Percentiles rank a stretch among this genome's conserved stretches.
Evolutionary conservation across 2,329 filamentous ascomycete genomes (phyloP).

Genomic region (Pestalotiopsis sp.): DNA sequence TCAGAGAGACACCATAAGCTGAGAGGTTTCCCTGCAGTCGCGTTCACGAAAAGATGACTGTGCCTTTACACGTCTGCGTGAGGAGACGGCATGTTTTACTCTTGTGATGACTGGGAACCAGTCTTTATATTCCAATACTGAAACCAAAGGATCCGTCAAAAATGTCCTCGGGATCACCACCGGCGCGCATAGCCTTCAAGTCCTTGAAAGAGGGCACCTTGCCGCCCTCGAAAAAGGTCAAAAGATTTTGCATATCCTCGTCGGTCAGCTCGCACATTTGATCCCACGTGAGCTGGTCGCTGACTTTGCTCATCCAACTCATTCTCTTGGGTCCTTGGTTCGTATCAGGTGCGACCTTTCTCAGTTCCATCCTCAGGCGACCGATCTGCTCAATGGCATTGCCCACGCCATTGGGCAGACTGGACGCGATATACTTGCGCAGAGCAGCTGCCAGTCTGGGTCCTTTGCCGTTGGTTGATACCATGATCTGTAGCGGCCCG

Average conservation of each 20-base stretch:
- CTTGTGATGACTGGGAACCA: neutral
- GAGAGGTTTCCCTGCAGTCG: no score
- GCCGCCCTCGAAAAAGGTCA: constrained; percentile 67
- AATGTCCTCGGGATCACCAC: constrained; percentile 45
- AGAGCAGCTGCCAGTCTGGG: constrained; percentile 88
- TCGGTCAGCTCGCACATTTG: constrained; percentile 82
- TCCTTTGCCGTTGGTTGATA: constrained; percentile 96
- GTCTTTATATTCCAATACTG: constrained; percentile 44
- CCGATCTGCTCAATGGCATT: constrained; percentile 86
- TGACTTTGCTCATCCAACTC: constrained; percentile 94
- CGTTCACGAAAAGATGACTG: no score
- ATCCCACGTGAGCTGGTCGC: constrained; percentile 81
- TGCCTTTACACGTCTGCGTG: no score
- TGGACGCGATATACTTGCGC: constrained; percentile 74
- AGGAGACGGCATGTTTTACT: no score
- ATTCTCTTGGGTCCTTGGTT: constrained; percentile 85
- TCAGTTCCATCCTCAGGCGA: constrained; percentile 73
- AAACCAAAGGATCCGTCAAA: constrained; percentile 63
- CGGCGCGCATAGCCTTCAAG: constrained; percentile 54
- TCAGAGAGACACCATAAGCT: no score
- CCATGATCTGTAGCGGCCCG: constrained; percentile 96
- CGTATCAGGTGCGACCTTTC: constrained; percentile 69
- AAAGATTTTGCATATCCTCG: constrained; percentile 79
- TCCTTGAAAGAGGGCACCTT: constrained; percentile 57
- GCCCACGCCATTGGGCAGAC: constrained; percentile 77